phyloP scores from a whole-genome alignment of 352 stramenopile species.

The Phytophthora rubi region DNA sequence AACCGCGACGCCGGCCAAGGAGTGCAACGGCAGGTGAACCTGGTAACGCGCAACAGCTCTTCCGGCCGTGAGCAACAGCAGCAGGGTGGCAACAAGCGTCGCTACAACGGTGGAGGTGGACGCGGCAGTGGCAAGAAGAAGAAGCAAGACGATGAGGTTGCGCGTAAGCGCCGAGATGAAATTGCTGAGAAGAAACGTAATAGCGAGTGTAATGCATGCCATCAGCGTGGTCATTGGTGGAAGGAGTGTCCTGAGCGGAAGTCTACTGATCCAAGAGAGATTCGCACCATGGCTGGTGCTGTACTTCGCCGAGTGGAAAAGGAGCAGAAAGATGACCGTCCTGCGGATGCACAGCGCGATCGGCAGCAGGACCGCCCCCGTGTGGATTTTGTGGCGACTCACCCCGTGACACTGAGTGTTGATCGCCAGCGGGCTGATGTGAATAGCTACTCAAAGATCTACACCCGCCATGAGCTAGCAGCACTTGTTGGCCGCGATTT shows the following conservation, averaged over 20 bases:
- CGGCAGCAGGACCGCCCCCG: not conserved
- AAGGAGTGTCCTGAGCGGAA: slow-evolving; percentile 9
- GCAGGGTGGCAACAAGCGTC: no score
- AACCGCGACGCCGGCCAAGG: not conserved
- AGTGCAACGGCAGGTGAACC: not conserved
- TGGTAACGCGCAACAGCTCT: not conserved
- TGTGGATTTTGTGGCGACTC: not conserved
- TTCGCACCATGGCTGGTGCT: slow-evolving; percentile 3
- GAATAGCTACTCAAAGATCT: not conserved
- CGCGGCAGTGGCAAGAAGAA: slow-evolving; percentile 5
- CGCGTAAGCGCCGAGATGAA: not conserved
- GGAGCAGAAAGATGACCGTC: no score
- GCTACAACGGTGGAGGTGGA: no score
- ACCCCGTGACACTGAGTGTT: not conserved
- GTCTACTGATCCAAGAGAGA: not conserved
- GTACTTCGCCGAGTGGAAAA: not conserved
- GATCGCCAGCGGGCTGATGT: not conserved
- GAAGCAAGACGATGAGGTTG: not conserved
- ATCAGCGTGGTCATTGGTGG: slow-evolving; percentile 6
- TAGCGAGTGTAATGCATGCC: slow-evolving; percentile 1
- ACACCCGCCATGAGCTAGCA: not conserved
- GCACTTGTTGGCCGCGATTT: not conserved
- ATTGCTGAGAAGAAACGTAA: slow-evolving; percentile 1
- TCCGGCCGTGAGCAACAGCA: no score
- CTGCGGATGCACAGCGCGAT: not conserved